Evolutionary conservation across 805 yeast species (phyloP).

Genomic region (Wickerhamiella azyma): DNA sequence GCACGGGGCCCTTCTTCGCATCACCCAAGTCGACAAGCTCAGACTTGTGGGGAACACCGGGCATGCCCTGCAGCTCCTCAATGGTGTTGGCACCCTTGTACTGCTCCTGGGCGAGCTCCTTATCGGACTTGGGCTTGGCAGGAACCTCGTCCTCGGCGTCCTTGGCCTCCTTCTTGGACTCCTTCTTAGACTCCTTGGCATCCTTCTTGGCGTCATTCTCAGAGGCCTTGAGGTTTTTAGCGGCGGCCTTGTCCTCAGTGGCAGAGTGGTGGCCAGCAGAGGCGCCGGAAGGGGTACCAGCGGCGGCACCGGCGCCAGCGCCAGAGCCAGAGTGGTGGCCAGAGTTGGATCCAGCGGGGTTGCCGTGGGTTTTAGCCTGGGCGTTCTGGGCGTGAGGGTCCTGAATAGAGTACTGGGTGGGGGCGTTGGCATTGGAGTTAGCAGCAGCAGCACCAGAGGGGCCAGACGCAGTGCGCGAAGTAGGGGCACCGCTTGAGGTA

Average conservation of each 20-base stretch:
- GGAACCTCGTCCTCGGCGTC: not conserved
- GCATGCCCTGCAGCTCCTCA: constrained; percentile 18
- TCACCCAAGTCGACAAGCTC: constrained; percentile 17
- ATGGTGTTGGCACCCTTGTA: constrained; percentile 6
- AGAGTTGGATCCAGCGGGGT: not conserved
- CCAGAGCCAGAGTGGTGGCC: not conserved
- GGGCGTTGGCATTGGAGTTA: not conserved
- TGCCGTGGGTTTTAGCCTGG: not conserved
- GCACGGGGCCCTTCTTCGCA: constrained; percentile 18
- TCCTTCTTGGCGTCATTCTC: not conserved
- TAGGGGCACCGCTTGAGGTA: not conserved
- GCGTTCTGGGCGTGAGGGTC: not conserved
- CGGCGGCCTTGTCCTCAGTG: not conserved
- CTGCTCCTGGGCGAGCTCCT: not conserved
- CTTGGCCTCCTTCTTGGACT: not conserved
- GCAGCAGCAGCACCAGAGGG: not conserved
- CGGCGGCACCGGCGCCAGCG: not conserved
- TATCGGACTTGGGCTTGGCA: not conserved
- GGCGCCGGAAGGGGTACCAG: no score
- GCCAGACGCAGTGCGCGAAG: not conserved
- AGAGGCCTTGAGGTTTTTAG: no score
- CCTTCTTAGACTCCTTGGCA: not conserved
- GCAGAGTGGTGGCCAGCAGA: no score
- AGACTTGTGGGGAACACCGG: constrained; percentile 20
- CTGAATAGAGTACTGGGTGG: not conserved